Conservation (phyloP, 2,329 filamentous ascomycete species). For the Colletotrichum sidae region DNA sequence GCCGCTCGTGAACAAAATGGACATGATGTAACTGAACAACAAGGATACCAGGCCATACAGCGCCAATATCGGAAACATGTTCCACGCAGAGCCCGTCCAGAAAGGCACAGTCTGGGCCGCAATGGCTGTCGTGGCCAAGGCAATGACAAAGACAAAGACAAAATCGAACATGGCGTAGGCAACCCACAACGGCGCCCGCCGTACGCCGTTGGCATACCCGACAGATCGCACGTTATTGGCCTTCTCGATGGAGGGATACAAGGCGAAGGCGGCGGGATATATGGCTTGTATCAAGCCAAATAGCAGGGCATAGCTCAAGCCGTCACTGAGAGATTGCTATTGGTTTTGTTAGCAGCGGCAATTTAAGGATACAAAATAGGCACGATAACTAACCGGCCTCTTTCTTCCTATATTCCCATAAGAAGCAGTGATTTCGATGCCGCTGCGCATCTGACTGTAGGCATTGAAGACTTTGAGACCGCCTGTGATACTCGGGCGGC, state of each 20-base stretch:
- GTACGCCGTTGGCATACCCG: constrained; percentile 9
- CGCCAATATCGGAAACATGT: constrained; percentile 8
- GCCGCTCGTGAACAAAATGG: constrained; percentile 6
- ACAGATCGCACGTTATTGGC: neutral
- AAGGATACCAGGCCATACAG: constrained; percentile 7
- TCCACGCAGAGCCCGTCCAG: constrained; percentile 1
- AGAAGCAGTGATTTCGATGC: constrained; percentile 1
- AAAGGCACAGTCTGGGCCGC: neutral
- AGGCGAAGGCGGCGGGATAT: constrained; percentile 3
- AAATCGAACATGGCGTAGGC: constrained; percentile 26
- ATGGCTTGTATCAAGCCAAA: constrained; percentile 1
- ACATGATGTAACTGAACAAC: constrained; percentile 6
- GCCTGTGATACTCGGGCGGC: neutral
- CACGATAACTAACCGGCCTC: neutral
- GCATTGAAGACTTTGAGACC: constrained; percentile 4
- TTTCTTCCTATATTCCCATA: constrained; percentile 3
- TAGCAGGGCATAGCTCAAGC: neutral
- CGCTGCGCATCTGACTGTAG: constrained; percentile 10
- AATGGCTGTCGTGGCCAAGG: neutral
- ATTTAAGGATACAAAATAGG: neutral
- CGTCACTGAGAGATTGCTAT: neutral
- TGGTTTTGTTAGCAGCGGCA: neutral
- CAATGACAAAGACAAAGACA: constrained; percentile 11
- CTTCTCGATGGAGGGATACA: constrained; percentile 16
- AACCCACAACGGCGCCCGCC: constrained; percentile 7